These are phyloP conservation scores for Kodamaea fukazawae DNA, from an alignment of 805 yeast genomes.

Conservation along the genomic window DNA sequence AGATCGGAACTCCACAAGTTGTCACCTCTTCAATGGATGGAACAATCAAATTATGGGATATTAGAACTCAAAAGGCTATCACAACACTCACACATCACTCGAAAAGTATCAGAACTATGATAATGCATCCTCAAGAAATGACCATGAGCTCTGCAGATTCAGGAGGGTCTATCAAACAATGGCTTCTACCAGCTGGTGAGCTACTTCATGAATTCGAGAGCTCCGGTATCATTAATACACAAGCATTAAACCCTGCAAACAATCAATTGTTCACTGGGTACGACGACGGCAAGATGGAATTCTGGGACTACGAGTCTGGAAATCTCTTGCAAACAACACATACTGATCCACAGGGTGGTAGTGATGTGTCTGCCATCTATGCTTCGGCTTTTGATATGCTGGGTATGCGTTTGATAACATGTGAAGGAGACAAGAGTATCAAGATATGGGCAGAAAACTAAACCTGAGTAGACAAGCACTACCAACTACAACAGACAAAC, in stretches of 20 bases:
- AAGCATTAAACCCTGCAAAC: conserved; percentile 61
- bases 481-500: too few relatives aligned
- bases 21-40: conserved; percentile 81
- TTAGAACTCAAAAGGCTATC: conserved; percentile 70
- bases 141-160: conserved; percentile 81
- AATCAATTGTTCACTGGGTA: conserved; percentile 73
- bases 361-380: conserved; percentile 64
- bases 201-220: conserved; percentile 56
- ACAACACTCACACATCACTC: conserved; percentile 81
- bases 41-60: conserved; percentile 88
- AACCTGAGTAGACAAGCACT: too few relatives aligned
- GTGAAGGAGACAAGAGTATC: conserved; percentile 87
- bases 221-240: conserved; percentile 60
- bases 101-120: conserved; percentile 73
- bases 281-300: conserved; percentile 74
- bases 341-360: conserved; percentile 67
- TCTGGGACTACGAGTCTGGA: conserved; percentile 78
- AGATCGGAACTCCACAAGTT: conserved; percentile 80
- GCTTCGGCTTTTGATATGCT: conserved; percentile 74
- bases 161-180: conserved; percentile 70
- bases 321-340: conserved; percentile 51
- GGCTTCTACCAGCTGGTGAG: conserved; percentile 77
- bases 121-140: conserved; percentile 63
- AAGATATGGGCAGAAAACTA: conserved; percentile 60
- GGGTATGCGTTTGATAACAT: conserved; percentile 78